Base-by-base conservation (phyloP, 2,329 filamentous ascomycete species). In the Ophiostoma triangulosporum region DNA sequence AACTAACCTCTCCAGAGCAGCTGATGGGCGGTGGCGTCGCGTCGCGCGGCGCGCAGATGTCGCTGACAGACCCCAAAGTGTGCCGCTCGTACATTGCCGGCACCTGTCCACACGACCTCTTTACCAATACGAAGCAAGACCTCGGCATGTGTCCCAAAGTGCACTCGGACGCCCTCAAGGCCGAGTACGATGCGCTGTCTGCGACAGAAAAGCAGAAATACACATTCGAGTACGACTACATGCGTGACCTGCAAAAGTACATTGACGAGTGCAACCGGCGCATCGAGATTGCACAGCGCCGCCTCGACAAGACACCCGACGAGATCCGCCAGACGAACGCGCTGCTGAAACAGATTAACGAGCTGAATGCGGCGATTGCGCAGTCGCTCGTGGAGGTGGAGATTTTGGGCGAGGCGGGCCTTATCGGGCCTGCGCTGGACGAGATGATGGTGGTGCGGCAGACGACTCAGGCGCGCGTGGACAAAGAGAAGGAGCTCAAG, bases 111-210 rank as follows among this genome's bases (percentile, higher is more conserved):
- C 91, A 97, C 74, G 93, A 98, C 66, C 88, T 98, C 64, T 98
- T 98, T 77, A 98, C 91, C 60, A 98, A 98, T 72, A 98, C 93
- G 46, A 97, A 96, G 73, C 90, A 97, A 76, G 93, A 98, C 67
- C 79, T 97, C 32, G 93, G 93, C 2, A 79, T 82, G 0, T 98
- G 93, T 65, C 80, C 87, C 50, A 93, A 91, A 66, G 78, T 91
- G 26, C 93, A 98, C 71, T 86, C 81, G 49, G 90, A 96, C 66
- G 81, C 82, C 12, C 76, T 97, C 60, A 96, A 95, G 69, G 74
- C 83, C 48, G 90, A 98, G 66, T 98, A 93, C 68, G 86, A 94
- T 61, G 75, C 72, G 1, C 80, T 93, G 0, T 72, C 84, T 4
- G 73, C 84, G 2, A 70, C 80, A 29, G 84, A 91, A 62, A 85